Evolutionary conservation across 805 yeast species (phyloP).

Genomic region (Candida morakotiae): DNA sequence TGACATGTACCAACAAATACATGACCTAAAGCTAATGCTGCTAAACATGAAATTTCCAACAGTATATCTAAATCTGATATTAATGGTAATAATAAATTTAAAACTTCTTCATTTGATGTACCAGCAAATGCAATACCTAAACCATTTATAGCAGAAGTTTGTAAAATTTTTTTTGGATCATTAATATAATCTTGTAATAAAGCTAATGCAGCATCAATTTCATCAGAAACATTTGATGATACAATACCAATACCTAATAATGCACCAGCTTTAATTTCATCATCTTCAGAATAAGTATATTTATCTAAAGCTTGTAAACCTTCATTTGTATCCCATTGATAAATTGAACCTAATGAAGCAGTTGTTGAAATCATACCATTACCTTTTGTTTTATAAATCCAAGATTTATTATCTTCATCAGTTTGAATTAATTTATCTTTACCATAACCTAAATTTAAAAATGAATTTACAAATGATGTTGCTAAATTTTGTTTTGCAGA

Average conservation of each 20-base stretch:
- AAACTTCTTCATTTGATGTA: conserved; percentile 78
- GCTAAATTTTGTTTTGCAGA: conserved; percentile 95
- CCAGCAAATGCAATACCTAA: conserved; percentile 95
- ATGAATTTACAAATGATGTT: conserved; percentile 88
- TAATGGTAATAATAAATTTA: conserved; percentile 73
- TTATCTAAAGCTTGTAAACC: conserved; percentile 90
- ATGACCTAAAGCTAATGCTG: conserved; percentile 91
- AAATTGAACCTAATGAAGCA: conserved; percentile 85
- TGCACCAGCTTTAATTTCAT: conserved; percentile 93
- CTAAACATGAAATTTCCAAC: conserved; percentile 76
- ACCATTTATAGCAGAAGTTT: conserved; percentile 83
- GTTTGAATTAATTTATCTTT: conserved; percentile 75
- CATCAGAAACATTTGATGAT: conserved; percentile 91
- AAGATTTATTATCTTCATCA: conserved; percentile 65
- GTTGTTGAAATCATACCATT: conserved; percentile 89
- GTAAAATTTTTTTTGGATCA: conserved; percentile 57
- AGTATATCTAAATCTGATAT: conserved; percentile 73
- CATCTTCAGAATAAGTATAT: conserved; percentile 79
- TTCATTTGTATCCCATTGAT: conserved; percentile 86
- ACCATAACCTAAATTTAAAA: conserved; percentile 88
- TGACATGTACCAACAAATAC: conserved; percentile 94
- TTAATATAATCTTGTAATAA: conserved; percentile 78
- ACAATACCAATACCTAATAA: conserved; percentile 91
- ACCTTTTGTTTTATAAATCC: conserved; percentile 92
- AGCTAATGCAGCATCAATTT: conserved; percentile 87